A percentile compares a stretch with the other conserved stretches of the same genome.
These are phyloP conservation scores for Piromyces finnis DNA, from an alignment of 192 early-diverging fungal species.

Conservation along the genomic window DNA sequence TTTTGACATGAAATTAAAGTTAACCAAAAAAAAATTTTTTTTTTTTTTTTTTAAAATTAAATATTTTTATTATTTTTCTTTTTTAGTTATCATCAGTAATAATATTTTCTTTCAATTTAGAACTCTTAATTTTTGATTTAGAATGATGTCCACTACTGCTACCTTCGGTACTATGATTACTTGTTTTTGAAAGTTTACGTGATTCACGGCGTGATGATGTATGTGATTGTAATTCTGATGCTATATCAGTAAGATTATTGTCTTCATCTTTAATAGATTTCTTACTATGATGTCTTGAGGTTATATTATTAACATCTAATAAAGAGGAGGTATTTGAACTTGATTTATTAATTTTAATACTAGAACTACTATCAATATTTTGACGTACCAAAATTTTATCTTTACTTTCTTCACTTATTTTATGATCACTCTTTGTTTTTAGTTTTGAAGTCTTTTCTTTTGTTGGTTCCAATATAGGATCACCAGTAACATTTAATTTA, in stretches of 20 bases:
- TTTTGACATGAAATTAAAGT: no score
- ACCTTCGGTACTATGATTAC: neutral
- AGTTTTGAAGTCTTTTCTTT: neutral
- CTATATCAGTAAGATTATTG: neutral
- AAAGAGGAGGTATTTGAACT: neutral
- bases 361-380: neutral
- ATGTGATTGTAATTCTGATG: neutral
- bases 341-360: neutral
- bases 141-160: neutral
- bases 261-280: neutral
- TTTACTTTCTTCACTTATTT: neutral
- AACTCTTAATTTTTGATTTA: neutral
- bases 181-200: neutral
- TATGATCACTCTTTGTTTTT: neutral
- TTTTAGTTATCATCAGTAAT: neutral
- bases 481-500: neutral
- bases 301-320: neutral
- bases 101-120: neutral
- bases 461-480: neutral
- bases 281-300: neutral
- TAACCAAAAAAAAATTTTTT: no score
- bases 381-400: neutral
- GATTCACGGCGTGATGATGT: neutral
- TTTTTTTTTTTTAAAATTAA: neutral
- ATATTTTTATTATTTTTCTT: neutral